Conservation (phyloP, 2,329 filamentous ascomycete species). For the Calonectria pteridis region DNA sequence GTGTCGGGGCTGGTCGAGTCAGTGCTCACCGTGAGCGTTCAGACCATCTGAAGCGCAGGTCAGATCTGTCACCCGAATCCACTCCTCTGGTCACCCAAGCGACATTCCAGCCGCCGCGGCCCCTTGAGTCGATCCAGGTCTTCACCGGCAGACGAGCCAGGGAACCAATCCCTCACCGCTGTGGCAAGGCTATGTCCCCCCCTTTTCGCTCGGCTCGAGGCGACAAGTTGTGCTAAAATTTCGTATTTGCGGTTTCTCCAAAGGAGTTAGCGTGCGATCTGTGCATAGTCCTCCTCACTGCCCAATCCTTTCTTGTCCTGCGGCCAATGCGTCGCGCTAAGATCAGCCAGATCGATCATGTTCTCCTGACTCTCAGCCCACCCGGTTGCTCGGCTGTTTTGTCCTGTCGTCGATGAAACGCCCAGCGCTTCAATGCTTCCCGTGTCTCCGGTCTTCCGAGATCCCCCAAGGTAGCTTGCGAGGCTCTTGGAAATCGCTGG, state of each 20-base stretch:
- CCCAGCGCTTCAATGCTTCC: not conserved
- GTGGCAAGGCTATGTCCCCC: not conserved
- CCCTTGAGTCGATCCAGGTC: no score
- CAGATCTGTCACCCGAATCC: not conserved
- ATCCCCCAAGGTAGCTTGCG: not conserved
- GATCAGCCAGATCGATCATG: not conserved
- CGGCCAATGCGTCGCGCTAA: not conserved
- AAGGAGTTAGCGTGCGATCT: not conserved
- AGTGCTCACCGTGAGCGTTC: not conserved
- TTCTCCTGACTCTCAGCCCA: not conserved
- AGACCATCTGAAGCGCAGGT: not conserved
- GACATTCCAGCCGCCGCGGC: no score
- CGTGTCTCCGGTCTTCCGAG: not conserved
- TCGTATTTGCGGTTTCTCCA: no score
- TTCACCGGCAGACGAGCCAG: not conserved
- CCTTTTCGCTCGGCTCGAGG: not conserved
- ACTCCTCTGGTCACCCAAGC: not conserved
- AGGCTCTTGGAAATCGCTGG: not conserved
- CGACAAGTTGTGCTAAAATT: not conserved
- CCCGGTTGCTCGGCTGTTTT: not conserved
- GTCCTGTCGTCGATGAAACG: not conserved
- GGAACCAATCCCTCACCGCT: no score
- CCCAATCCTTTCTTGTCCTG: not conserved
- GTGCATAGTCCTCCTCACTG: not conserved
- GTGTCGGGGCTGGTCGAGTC: not conserved